Base-by-base conservation (phyloP, 352 stramenopile genomes). In the Phytophthora tentaculata region DNA sequence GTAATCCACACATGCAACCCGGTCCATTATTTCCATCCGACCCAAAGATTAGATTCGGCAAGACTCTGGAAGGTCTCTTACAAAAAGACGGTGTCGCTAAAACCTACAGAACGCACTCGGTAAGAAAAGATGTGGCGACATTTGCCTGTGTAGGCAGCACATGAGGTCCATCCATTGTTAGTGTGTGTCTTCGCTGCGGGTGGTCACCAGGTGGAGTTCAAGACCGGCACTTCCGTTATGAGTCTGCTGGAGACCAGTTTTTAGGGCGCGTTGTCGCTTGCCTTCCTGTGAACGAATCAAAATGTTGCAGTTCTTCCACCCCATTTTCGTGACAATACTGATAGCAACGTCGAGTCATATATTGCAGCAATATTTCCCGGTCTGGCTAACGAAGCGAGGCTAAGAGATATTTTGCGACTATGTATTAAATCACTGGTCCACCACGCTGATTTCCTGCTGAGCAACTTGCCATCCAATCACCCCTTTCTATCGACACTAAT, bases 401-500 rank as follows among this genome's bases (percentile, higher is more conserved):
- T 68, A 1, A 2, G 12, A 16, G 43, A 16, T 14, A 29, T 68
- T 49, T 45, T 57, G n/a, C 10, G 13, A 17, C 8, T 62, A 10
- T 62, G 44, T 23, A 26, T 68, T 5, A 29, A 52, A 3, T 62
- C 29, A 2, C 29, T 61, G 13, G 52, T 48, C 1, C 45, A 56
- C 10, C 60, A 56, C 9, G 22, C 26, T 19, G 19, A 56, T 0
- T 56, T 35, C 44, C 6, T 61, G 0, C 24, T 17, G 14, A 10
- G 28, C 2, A 23, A 39, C 1, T 43, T 68, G 8, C 29, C 51
- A 3, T 32, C 0, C 6, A 56, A 29, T 13, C 53, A 59, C n/a
- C n/a, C 52, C 1, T 26, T 69, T 2, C 22, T 23, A 8, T 67
- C 59, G 12, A 45, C 52, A 0, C 16, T 17, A n/a, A 1, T 62